Evolutionary conservation across 768 basidiomycete genomes (phyloP), one percentile per base, ranked within the genome.

Genomic region (Mycena vulgaris): DNA sequence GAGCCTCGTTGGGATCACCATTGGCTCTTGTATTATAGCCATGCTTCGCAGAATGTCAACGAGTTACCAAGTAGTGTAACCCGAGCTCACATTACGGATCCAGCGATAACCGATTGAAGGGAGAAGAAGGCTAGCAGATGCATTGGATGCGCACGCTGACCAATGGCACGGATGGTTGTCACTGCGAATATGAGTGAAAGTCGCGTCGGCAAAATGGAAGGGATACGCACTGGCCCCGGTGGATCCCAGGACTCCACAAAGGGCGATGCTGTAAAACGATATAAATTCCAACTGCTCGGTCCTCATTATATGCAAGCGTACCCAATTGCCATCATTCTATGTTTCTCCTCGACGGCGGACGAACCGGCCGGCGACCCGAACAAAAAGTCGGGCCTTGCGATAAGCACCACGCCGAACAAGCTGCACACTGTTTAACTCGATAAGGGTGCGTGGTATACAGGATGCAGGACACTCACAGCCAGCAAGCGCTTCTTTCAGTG

Each of bases 351-450:
- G 84, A 79, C 25, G 60, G 74, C 19, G 74, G 78, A 6, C 74
- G 81, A 17, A 60, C 80, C 28, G 68, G 70, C 13, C 68, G 59
- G 56, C 63, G 69, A 63, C 4, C 91, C 92, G 73, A 98, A 97
- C 9, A 98, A 73, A 59, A 90, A 89, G 0, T 86, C 81, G 0
- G 96, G 96, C 39, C 94, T 85, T 14, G 95, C 93, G 57, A 98
- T 95, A 10, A 96, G 83, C 17, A 96, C 78, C 11, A 95, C 94
- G 0, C 95, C 96, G 11, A 87, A 48, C 35, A 97, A 84, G 78
- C 93, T 92, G 53, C 87, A 85, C 10, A 92, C 89, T 88, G 74
- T 8, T 23, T 51, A 25, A 57, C 45, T 59, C 17, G 13, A 30
- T 53, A 10, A 47, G 47, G 33, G 48, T 9, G 23, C 6, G 30